Base-by-base conservation (phyloP, 176 grass and related monocot genomes). In the Ananas comosus region DNA sequence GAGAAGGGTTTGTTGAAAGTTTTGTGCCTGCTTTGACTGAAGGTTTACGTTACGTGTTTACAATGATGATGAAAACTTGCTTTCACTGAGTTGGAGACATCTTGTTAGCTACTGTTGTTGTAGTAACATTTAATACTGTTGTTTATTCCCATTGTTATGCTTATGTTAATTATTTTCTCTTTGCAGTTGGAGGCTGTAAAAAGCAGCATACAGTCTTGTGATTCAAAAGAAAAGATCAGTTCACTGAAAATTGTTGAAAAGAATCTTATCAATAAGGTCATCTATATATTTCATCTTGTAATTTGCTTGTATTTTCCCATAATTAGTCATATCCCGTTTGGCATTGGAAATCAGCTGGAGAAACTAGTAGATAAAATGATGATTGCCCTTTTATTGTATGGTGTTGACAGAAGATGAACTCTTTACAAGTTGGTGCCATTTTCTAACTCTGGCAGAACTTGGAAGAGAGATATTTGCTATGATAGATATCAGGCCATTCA, bases 261-360 rank as follows among this genome's bases (percentile, higher is more conserved):
- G 48, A 81, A 80, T 87, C 49, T 92, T 73, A 89, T 96, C 66
- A 96, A 76, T 67, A 96, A 90, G 93, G 93, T 92, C 68, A 74
- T 64, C 9, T 75, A 16, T 70, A 70, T 51, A 4, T 69, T 69
- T 51, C 21, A 22, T 11, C 18, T 33, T 23, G 10, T 10, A 65
- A 11, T 12, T 11, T 59, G 52, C 16, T 16, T 18, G 19, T 59
- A 17, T 59, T 18, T 42, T 42, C 6, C 33, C 33, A 42, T 17
- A 59, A 18, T 59, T 59, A 17, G 14, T 19, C 14, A 18, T 59
- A 14, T 59, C 4, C 10, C 1, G 6, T 59, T 59, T 14, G n/a
- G 19, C 14, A 18, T 59, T 17, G 54, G 19, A 59, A 17, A 18
- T 59, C 54, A 59, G n/a, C 54, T 59, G n/a, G n/a, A 17, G 54